phyloP scores from a whole-genome alignment of 2,329 filamentous ascomycete genomes.

The Botryotinia narcissicola region DNA sequence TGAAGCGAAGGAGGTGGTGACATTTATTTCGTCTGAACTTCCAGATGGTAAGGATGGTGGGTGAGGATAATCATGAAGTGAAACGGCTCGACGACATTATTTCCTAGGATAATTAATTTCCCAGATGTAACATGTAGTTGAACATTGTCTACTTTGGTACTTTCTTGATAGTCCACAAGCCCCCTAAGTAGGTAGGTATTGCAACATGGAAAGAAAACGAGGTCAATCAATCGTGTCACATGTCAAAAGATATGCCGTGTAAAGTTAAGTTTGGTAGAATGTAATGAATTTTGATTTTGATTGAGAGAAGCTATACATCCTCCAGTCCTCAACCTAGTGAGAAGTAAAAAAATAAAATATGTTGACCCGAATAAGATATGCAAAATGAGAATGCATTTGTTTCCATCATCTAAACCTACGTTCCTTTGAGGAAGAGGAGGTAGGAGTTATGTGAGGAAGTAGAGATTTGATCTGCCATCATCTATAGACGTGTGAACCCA shows the following conservation, averaged over 20 bases:
- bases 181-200: neutral
- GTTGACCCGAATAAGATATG: neutral
- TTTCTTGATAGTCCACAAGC: neutral
- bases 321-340: slow-evolving; percentile 1
- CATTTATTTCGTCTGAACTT: slow-evolving; percentile 26
- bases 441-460: slow-evolving; percentile 32
- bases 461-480: slow-evolving; percentile 37
- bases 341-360: neutral
- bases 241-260: neutral
- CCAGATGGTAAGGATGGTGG: slow-evolving; percentile 15
- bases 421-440: slow-evolving; percentile 27
- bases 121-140: neutral
- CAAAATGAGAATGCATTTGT: neutral
- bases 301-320: neutral
- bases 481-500: slow-evolving; percentile 39
- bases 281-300: neutral
- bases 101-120: neutral
- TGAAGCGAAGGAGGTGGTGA: slow-evolving; percentile 13
- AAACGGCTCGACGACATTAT: neutral
- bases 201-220: neutral
- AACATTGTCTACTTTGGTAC: neutral
- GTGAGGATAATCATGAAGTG: neutral
- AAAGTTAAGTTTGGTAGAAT: neutral
- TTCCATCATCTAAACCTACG: slow-evolving; percentile 30
- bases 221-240: neutral